phyloP scores from a whole-genome alignment of 2,329 filamentous ascomycete species.

The Colletotrichum endophyticum region DNA sequence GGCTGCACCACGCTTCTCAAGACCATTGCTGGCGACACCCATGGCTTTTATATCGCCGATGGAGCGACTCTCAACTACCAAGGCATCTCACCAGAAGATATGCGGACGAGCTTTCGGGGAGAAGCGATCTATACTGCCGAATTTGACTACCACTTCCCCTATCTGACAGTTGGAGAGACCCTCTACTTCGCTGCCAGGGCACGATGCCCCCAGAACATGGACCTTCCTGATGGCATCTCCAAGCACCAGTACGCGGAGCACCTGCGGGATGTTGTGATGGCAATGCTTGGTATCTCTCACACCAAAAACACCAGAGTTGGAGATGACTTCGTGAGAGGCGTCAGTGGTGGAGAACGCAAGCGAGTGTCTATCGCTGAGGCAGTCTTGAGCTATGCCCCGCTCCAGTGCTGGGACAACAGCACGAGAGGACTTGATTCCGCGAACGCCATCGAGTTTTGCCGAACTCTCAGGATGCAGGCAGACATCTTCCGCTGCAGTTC shows the following conservation, averaged over 20 bases:
- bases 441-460: slow-evolving; percentile 22
- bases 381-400: slow-evolving; percentile 29
- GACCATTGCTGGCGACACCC: slow-evolving; percentile 66
- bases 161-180: slow-evolving; percentile 64
- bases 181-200: slow-evolving; percentile 64
- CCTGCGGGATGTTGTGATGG: slow-evolving; percentile 58
- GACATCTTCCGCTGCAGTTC: slow-evolving; percentile 28
- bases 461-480: slow-evolving; percentile 28
- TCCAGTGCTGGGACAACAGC: slow-evolving; percentile 46
- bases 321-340: slow-evolving; percentile 59
- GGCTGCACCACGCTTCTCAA: slow-evolving; percentile 74
- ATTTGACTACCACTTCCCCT: slow-evolving; percentile 67
- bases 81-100: not conserved
- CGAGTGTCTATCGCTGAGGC: slow-evolving; percentile 42
- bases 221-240: slow-evolving; percentile 49
- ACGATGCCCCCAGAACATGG: slow-evolving; percentile 47
- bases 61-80: slow-evolving; percentile 13
- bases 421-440: slow-evolving; percentile 48
- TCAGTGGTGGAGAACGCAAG: slow-evolving; percentile 57
- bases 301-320: slow-evolving; percentile 58
- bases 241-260: slow-evolving; percentile 47
- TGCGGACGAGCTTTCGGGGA: slow-evolving; percentile 41
- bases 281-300: slow-evolving; percentile 59
- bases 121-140: slow-evolving; percentile 72
- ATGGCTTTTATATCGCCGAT: slow-evolving; percentile 53